Conservation (phyloP, 352 stramenopile species). For the Phytophthora tubulina region DNA sequence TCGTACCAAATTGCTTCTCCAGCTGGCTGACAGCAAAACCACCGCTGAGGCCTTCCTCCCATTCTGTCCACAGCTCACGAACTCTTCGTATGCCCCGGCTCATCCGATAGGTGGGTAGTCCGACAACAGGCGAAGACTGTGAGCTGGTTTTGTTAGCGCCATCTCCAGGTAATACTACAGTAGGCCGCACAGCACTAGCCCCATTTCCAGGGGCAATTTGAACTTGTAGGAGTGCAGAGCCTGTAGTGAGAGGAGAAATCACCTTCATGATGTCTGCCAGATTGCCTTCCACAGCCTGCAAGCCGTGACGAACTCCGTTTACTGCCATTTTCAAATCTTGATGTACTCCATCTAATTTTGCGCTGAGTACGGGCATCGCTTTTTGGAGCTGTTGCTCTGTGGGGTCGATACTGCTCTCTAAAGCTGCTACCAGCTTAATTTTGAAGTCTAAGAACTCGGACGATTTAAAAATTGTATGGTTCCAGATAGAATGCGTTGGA, state of each 20-base stretch:
- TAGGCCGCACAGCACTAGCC: neutral
- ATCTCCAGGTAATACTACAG: neutral
- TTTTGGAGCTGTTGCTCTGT: constrained; percentile 1
- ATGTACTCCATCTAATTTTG: neutral
- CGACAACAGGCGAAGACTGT: neutral
- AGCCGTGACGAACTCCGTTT: neutral
- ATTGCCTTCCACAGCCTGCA: neutral
- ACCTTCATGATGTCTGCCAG: neutral
- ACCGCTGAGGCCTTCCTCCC: neutral
- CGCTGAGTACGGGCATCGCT: neutral
- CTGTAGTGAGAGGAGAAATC: neutral
- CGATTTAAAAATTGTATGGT: neutral
- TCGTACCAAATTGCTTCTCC: neutral
- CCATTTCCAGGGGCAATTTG: neutral
- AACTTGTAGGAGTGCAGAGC: neutral
- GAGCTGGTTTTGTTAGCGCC: neutral
- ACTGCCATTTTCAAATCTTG: neutral
- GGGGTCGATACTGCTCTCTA: neutral
- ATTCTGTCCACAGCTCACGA: neutral
- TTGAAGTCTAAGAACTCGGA: neutral
- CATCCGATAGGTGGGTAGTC: neutral
- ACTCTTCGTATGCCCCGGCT: neutral
- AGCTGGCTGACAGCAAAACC: neutral
- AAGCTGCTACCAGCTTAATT: neutral
- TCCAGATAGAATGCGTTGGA: neutral